These are phyloP conservation scores for Nakazawaea pomicola DNA, from an alignment of 805 yeast species.

Conservation along the genomic window DNA sequence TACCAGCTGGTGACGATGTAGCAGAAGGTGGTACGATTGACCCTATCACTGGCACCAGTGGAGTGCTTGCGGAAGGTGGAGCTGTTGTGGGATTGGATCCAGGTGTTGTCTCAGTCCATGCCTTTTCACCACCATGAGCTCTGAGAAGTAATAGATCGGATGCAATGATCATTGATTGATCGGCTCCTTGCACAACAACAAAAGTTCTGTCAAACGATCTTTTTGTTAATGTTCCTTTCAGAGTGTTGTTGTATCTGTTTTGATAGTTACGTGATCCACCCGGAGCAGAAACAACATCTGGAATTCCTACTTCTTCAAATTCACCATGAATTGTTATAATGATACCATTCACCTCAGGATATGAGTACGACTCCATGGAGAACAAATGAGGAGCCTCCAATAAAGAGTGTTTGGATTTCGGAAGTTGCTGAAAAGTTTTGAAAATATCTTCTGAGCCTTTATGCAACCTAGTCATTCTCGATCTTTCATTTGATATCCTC, in stretches of 20 bases:
- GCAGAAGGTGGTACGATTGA: conserved; percentile 18
- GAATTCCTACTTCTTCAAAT: conserved; percentile 63
- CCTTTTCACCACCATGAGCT: conserved; percentile 45
- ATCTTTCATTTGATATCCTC: conserved; percentile 49
- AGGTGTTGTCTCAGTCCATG: conserved; percentile 41
- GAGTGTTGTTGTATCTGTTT: conserved; percentile 22
- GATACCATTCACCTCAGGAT: conserved; percentile 70
- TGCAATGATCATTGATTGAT: conserved; percentile 74
- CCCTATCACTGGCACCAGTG: conserved; percentile 16
- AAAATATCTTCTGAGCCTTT: conserved; percentile 66
- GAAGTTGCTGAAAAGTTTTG: conserved; percentile 59
- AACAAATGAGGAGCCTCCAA: conserved; percentile 57
- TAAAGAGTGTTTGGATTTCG: conserved; percentile 73
- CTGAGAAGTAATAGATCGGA: conserved; percentile 76
- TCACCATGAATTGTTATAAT: conserved; percentile 80
- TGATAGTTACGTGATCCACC: conserved; percentile 6
- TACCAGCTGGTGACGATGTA: conserved; percentile 15
- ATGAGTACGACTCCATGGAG: conserved; percentile 74
- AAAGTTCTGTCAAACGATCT: conserved; percentile 87
- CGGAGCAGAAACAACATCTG: conserved; percentile 28
- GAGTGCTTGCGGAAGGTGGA: conserved; percentile 10
- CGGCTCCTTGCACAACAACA: conserved; percentile 64
- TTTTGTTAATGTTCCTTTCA: conserved; percentile 36
- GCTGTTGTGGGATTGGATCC: conserved; percentile 7
- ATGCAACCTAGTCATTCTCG: conserved; percentile 54